Evolutionary conservation across 2,329 filamentous ascomycete genomes (phyloP), one percentile per base, ranked within the genome.

Genomic region (Aspergillus sojae): DNA sequence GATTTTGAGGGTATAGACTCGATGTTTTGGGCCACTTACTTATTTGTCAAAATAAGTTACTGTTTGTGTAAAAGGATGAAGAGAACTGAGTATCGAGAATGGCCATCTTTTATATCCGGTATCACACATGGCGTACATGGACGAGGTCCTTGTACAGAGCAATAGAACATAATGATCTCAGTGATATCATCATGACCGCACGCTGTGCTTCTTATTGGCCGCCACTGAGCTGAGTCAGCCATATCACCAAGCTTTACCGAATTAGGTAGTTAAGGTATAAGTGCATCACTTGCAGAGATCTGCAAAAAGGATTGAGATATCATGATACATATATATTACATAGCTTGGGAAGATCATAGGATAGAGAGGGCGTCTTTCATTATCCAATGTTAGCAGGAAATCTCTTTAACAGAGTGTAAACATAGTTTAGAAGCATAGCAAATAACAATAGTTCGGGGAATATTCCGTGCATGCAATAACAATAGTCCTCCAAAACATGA

Each of bases 361-460:
- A 34, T n/a, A 10, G 28, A 16, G 6, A n/a, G 16, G 19, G 26
- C 10, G 9, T 32, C 7, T n/a, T 11, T 32, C 16, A 21, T 52
- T 19, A 34, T n/a, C 28, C 48, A 32, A 32, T 32, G 48, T 2
- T 4, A 9, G 28, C 4, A 21, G 26, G 26, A 6, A 34, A 34
- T 21, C 19, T 21, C 19, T 21, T 34, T 21, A 21, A 6, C 19
- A 52, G 21, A 19, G 48, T 2, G 48, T 32, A 10, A 34, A 32
- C 16, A 32, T 32, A 28, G 10, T 32, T 19, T 21, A 32, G 48
- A 32, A n/a, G 19, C 19, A 23, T 19, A 28, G 26, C 14, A 9
- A 32, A n/a, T 32, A 52, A 26, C 45, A 48, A 32, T 52, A 32
- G 21, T 54, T 54, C 52, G 60, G 60, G 60, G 60, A 62, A 58